Percentiles rank a stretch among this genome's conserved stretches.
These are phyloP conservation scores for Penicillium capsulatum DNA, from an alignment of 2,329 filamentous ascomycete genomes.

Conservation along the genomic window DNA sequence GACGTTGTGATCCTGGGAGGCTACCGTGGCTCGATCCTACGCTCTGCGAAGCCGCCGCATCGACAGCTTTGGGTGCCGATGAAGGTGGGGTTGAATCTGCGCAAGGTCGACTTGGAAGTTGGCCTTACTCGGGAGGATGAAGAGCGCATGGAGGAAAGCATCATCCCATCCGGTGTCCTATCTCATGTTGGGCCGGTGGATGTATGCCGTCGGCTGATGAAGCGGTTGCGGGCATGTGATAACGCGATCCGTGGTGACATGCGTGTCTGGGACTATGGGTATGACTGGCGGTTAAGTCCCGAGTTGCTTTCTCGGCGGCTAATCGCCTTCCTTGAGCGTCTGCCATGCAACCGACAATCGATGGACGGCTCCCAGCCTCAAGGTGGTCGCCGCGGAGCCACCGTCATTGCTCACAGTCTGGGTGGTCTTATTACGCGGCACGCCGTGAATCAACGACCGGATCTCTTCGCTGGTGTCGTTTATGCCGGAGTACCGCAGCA, in stretches of 20 bases:
- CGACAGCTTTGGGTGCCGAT: constrained; percentile 93
- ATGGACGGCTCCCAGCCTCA: constrained; percentile 46
- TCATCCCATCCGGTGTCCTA: constrained; percentile 84
- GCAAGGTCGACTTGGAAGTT: constrained; percentile 87
- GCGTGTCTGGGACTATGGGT: constrained; percentile 84
- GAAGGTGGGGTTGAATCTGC: constrained; percentile 85
- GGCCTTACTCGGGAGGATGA: constrained; percentile 74
- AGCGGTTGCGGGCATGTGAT: constrained; percentile 67
- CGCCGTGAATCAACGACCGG: constrained; percentile 77
- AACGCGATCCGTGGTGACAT: constrained; percentile 69
- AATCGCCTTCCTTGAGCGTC: constrained; percentile 65
- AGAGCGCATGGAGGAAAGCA: constrained; percentile 73
- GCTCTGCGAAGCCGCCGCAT: constrained; percentile 74
- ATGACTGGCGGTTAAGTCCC: constrained; percentile 89
- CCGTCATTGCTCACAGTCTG: constrained; percentile 78
- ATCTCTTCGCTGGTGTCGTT: constrained; percentile 79
- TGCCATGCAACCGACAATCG: constrained; percentile 65
- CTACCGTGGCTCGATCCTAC: constrained; percentile 83
- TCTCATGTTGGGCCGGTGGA: constrained; percentile 88
- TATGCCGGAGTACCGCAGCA: constrained; percentile 81
- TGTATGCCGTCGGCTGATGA: constrained; percentile 77
- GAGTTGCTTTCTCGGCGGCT: constrained; percentile 67
- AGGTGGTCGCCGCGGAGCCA: constrained; percentile 59
- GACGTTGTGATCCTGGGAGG: constrained; percentile 87
- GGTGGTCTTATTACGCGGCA: constrained; percentile 85